A percentile compares a stretch with the other conserved stretches of the same genome.
Evolutionary conservation across 2,329 filamentous ascomycete genomes (phyloP).

Genomic region (Fusarium cyanostomum): DNA sequence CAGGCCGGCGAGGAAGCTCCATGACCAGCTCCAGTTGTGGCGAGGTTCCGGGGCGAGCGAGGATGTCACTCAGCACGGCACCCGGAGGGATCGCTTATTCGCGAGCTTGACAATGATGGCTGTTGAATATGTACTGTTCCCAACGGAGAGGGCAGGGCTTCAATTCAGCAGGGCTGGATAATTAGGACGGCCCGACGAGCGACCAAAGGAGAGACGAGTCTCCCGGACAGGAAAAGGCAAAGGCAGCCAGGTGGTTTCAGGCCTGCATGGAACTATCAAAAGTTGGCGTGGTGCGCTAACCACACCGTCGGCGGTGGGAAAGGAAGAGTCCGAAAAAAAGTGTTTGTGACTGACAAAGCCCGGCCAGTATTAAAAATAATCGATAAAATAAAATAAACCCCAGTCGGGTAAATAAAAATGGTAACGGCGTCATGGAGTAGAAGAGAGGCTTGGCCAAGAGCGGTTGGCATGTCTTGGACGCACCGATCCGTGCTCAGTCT

Average conservation of each 20-base stretch:
- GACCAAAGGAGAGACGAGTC: neutral
- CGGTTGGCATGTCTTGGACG: slow-evolving; percentile 4
- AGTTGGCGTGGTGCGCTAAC: slow-evolving; percentile 25
- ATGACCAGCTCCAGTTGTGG: slow-evolving; percentile 17
- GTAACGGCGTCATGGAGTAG: neutral
- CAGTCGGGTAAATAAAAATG: neutral
- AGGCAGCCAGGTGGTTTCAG: slow-evolving; percentile 10
- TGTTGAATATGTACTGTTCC: no score
- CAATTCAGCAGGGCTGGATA: no score
- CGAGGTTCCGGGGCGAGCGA: slow-evolving; percentile 6
- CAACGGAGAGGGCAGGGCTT: no score
- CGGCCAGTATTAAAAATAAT: neutral
- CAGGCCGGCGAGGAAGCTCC: slow-evolving; percentile 7
- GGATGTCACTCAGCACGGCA: neutral
- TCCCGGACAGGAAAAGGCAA: slow-evolving; percentile 2
- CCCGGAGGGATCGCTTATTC: neutral
- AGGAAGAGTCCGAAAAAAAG: slow-evolving; percentile 11
- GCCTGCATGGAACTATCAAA: slow-evolving; percentile 25
- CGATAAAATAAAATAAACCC: neutral
- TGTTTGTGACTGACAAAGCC: neutral
- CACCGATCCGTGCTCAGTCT: neutral
- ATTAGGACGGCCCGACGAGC: neutral
- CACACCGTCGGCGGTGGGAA: slow-evolving; percentile 16
- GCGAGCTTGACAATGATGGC: no score
- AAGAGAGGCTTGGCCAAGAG: neutral